These are phyloP conservation scores for Podospora pseudocomata DNA, from an alignment of 495 filamentous ascomycete genomes.

Conservation along the genomic window DNA sequence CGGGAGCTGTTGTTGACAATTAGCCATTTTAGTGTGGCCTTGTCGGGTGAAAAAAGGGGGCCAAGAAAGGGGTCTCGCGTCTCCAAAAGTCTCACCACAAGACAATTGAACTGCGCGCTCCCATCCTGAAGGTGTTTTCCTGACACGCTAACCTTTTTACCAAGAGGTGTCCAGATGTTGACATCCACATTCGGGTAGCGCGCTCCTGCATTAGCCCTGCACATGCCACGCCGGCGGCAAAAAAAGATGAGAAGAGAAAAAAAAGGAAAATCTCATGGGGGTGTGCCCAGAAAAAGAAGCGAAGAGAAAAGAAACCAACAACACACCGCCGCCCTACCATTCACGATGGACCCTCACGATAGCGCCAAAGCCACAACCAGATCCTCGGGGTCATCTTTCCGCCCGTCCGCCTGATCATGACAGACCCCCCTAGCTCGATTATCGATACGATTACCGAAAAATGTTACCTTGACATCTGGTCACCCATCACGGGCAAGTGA, in stretches of 20 bases:
- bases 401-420: not conserved
- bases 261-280: not conserved
- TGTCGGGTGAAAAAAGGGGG: not conserved
- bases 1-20: not conserved
- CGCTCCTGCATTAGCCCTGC: not conserved
- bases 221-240: constrained; percentile 1
- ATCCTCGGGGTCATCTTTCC: not conserved
- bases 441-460: not conserved
- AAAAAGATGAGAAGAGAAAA: not conserved
- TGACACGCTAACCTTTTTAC: not conserved
- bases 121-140: not conserved
- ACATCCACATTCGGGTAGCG: not conserved
- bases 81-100: not conserved
- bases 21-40: not conserved
- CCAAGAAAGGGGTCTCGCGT: not conserved
- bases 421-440: not conserved
- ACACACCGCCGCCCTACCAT: constrained; percentile 5
- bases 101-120: not conserved
- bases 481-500: not conserved
- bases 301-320: not conserved
- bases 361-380: not conserved
- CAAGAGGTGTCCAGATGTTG: not conserved
- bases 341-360: not conserved
- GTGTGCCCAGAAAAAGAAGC: not conserved
- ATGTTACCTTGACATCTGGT: not conserved